Evolutionary conservation across 2,329 filamentous ascomycete genomes (phyloP).

Genomic region (Atkinsonella hypoxylon): DNA sequence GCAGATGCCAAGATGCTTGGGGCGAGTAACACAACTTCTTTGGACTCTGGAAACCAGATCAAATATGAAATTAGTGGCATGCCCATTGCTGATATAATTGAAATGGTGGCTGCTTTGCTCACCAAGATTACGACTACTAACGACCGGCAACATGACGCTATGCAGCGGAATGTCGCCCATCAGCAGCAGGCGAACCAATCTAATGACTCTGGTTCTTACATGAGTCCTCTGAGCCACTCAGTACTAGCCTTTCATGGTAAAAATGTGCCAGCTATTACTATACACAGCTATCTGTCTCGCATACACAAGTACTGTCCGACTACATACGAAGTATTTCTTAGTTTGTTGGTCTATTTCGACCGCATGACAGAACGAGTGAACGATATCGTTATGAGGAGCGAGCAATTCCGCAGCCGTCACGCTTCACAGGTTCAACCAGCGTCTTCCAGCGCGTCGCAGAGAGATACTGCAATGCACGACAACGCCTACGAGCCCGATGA

Average conservation of each 20-base stretch:
- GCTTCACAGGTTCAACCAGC: constrained; percentile 6
- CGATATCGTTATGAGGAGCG: constrained; percentile 59
- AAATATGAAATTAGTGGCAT: constrained; percentile 94
- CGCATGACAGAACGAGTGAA: constrained; percentile 97
- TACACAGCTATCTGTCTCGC: constrained; percentile 84
- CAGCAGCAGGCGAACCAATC: constrained; percentile 41
- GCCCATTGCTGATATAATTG: constrained; percentile 94
- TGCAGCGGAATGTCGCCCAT: constrained; percentile 59
- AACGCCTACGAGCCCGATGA: constrained; percentile 25
- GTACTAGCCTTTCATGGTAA: constrained; percentile 96
- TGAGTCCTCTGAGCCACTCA: constrained; percentile 44
- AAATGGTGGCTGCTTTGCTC: constrained; percentile 93
- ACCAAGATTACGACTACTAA: constrained; percentile 98
- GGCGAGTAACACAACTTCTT: constrained; percentile 32
- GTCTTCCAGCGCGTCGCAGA: constrained; percentile 8
- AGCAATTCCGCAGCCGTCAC: constrained; percentile 31
- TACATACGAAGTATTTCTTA: constrained; percentile 95
- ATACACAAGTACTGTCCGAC: constrained; percentile 99
- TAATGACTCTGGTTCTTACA: constrained; percentile 44
- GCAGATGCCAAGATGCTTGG: constrained; percentile 64
- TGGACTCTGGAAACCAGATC: constrained; percentile 38
- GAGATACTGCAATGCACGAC: constrained; percentile 20
- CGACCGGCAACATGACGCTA: constrained; percentile 81
- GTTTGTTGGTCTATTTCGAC: constrained; percentile 92
- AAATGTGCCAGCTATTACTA: constrained; percentile 94